Evolutionary conservation across 768 basidiomycete genomes (phyloP).

Genomic region (Rickenella mellea): DNA sequence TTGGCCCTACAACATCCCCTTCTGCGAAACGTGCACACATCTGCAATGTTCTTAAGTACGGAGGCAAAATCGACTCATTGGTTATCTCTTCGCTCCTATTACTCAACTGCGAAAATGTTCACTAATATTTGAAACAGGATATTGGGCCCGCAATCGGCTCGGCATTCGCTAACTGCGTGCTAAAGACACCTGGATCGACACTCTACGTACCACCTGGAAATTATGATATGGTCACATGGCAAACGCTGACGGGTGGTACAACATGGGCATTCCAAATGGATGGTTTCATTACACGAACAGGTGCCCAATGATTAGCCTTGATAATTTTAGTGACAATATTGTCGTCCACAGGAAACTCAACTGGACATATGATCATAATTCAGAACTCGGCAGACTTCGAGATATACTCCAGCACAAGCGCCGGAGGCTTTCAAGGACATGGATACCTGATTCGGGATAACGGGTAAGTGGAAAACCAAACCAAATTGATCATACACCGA

Average conservation of each 20-base stretch:
- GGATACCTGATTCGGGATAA: conserved; percentile 20
- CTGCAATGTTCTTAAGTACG: conserved; percentile 20
- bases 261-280: conserved; percentile 22
- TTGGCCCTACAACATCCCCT: conserved; percentile 15
- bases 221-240: conserved; percentile 21
- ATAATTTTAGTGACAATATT: neutral
- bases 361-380: conserved; percentile 21
- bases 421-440: conserved; percentile 19
- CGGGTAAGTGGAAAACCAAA: conserved; percentile 12
- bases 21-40: conserved; percentile 13
- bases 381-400: conserved; percentile 22
- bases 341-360: conserved; percentile 7
- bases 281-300: conserved; percentile 19
- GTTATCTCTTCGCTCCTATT: conserved; percentile 1
- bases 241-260: conserved; percentile 15
- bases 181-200: conserved; percentile 13
- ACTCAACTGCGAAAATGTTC: neutral
- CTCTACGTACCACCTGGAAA: conserved; percentile 17
- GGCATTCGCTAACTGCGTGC: conserved; percentile 20
- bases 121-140: conserved; percentile 5
- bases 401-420: conserved; percentile 19
- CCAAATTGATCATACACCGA: neutral
- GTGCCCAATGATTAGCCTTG: conserved; percentile 2
- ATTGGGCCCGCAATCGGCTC: conserved; percentile 19
- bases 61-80: conserved; percentile 18